A percentile compares a stretch with the other conserved stretches of the same genome.
These are phyloP conservation scores for Penicillium sp. DNA, from an alignment of 2,329 filamentous ascomycete genomes.

Conservation along the genomic window DNA sequence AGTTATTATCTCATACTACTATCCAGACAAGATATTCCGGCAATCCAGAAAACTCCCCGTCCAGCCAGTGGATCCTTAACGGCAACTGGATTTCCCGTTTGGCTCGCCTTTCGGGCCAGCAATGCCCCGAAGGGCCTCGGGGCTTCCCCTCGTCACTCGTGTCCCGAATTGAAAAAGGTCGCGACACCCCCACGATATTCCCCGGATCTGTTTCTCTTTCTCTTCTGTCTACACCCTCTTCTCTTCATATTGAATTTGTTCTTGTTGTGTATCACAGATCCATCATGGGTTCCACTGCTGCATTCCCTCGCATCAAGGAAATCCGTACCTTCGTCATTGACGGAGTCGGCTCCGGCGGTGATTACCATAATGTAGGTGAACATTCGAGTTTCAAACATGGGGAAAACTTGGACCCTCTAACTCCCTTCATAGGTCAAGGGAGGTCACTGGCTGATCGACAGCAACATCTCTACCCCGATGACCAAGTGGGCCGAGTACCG, in stretches of 20 bases:
- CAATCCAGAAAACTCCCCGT: not conserved
- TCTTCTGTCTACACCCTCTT: conserved; percentile 6
- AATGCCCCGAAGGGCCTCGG: conserved; percentile 12
- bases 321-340: conserved; percentile 52
- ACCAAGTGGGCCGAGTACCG: conserved; percentile 87
- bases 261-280: conserved; percentile 4
- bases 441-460: conserved; percentile 80
- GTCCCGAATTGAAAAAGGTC: conserved; percentile 16
- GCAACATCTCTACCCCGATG: conserved; percentile 89
- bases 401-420: not conserved
- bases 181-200: conserved; percentile 16
- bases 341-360: conserved; percentile 53
- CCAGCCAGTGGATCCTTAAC: not conserved
- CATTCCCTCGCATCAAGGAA: conserved; percentile 51
- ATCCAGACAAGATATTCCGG: not conserved
- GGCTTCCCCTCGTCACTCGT: conserved; percentile 10
- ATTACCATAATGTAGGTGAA: conserved; percentile 80
- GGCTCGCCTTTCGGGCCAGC: conserved; percentile 9
- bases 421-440: conserved; percentile 45
- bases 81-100: conserved; percentile 6
- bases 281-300: conserved; percentile 37
- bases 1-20: not conserved
- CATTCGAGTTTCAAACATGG: not conserved
- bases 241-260: conserved; percentile 1
- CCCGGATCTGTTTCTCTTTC: conserved; percentile 8